Base-by-base conservation (phyloP, 108 stramenopile species). In the Stephanodiscus triporus region DNA sequence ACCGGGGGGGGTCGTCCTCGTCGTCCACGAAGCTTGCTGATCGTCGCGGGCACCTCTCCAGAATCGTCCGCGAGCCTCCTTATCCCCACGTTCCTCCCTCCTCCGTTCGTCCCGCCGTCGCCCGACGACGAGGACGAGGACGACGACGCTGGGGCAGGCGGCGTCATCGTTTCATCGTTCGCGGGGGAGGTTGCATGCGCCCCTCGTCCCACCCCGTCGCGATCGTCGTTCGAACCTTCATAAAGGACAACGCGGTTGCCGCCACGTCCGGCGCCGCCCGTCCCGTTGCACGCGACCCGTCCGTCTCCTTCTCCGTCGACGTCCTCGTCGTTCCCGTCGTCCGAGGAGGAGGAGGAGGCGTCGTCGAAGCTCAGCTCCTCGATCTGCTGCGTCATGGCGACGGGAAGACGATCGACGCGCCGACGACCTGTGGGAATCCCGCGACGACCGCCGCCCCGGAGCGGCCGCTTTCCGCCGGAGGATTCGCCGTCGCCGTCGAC, bases 331-430 rank as follows among this genome's bases (percentile, higher is more conserved):
- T 19, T 26, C 23, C 24, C 26, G 26, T 61, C 58, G 9, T 66
- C 45, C 10, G 34, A 9, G 40, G 11, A 16, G 14, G 11, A 34
- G 19, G 59, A 34, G 37, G 59, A 56, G 8, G 53, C 68, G 9
- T 54, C 53, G 14, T 60, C 66, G 19, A 66, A 54, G 53, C 63
- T 59, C 43, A 71, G 34, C 26, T 71, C 80, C 47, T 81, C 80
- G 43, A 81, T 75, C 69, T 81, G 80, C 71, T 81, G 80, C 37
- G 80, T 81, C 80, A 81, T 81, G 51, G 73, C 57, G n/a, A 58
- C 9, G 20, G 57, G 43, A 0, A 71, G 22, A 42, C 32, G 36
- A 27, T 4, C 43, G 14, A 22, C 13, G 11, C 16, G 1, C 56
- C 56, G 30, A 34, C 56, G 8, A 29, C n/a, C n/a, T n/a, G n/a